A percentile compares a stretch with the other conserved stretches of the same genome.
Conservation (phyloP, 2,329 filamentous ascomycete genomes). For the Xylaria hypoxylon region DNA sequence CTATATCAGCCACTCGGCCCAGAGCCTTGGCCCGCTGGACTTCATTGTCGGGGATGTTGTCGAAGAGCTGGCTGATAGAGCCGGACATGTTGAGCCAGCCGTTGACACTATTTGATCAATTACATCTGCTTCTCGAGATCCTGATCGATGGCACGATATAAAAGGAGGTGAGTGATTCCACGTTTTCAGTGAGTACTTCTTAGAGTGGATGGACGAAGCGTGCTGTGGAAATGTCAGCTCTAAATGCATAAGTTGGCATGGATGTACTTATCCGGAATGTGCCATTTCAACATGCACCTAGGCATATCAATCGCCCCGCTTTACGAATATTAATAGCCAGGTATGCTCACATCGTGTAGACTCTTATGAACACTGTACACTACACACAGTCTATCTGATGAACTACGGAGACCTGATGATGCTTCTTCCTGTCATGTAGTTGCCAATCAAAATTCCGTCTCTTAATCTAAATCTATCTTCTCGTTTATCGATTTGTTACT, state of each 20-base stretch:
- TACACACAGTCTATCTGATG: too few species aligned
- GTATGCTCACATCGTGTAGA: neutral
- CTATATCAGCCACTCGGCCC: conserved; percentile 54
- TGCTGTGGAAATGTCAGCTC: neutral
- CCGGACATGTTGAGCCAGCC: conserved; percentile 42
- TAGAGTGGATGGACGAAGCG: neutral
- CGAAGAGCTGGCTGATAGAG: conserved; percentile 42
- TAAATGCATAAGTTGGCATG: neutral
- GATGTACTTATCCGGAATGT: neutral
- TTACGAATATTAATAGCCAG: neutral
- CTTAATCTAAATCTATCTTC: too few species aligned
- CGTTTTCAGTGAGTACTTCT: neutral
- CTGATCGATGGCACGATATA: neutral
- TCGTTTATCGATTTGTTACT: too few species aligned
- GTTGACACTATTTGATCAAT: conserved; percentile 23
- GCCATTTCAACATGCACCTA: neutral
- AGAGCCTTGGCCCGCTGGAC: conserved; percentile 46
- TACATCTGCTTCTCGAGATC: conserved; percentile 16
- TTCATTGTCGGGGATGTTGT: conserved; percentile 39
- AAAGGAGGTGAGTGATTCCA: neutral
- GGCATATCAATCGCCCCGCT: neutral
- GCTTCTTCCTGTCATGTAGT: too few species aligned
- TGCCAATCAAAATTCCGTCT: too few species aligned
- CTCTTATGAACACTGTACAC: too few species aligned
- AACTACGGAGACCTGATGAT: too few species aligned